These are phyloP conservation scores for Xylaria sp. DNA, from an alignment of 2,329 filamentous ascomycete genomes.

Conservation along the genomic window DNA sequence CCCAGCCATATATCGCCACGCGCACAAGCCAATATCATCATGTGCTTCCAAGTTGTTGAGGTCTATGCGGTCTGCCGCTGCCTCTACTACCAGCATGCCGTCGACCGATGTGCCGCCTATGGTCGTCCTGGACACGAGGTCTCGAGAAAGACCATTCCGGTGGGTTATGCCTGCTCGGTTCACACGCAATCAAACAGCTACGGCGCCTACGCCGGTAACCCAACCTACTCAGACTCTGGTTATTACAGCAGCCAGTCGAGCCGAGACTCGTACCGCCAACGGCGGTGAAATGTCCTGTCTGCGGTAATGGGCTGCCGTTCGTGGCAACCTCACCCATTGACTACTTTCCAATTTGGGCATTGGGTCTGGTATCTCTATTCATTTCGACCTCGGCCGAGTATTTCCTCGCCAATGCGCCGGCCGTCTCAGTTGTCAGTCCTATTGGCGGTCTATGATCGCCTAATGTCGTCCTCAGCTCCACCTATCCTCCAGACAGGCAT, in stretches of 20 bases:
- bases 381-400: conserved; percentile 45
- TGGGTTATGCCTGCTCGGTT: conserved; percentile 76
- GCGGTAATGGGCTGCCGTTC: conserved; percentile 53
- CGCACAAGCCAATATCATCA: conserved; percentile 44
- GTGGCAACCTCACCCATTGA: conserved; percentile 49
- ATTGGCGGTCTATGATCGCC: conserved; percentile 52
- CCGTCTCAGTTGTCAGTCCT: conserved; percentile 58
- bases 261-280: conserved; percentile 48
- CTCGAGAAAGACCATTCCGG: conserved; percentile 77
- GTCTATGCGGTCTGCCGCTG: conserved; percentile 86
- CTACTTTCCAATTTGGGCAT: conserved; percentile 50
- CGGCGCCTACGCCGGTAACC: conserved; percentile 47
- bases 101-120: conserved; percentile 81
- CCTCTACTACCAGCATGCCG: conserved; percentile 84
- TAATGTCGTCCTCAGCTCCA: conserved; percentile 48
- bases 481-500: conserved; percentile 31
- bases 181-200: conserved; percentile 52
- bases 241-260: conserved; percentile 58
- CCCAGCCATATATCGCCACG: conserved; percentile 37
- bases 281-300: conserved; percentile 61
- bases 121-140: conserved; percentile 74
- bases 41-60: conserved; percentile 90
- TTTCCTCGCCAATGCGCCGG: conserved; percentile 42
- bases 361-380: conserved; percentile 59
- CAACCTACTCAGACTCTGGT: conserved; percentile 59